These are phyloP conservation scores for Rhodotorula paludigena DNA, from an alignment of 768 basidiomycete species.

Conservation along the genomic window DNA sequence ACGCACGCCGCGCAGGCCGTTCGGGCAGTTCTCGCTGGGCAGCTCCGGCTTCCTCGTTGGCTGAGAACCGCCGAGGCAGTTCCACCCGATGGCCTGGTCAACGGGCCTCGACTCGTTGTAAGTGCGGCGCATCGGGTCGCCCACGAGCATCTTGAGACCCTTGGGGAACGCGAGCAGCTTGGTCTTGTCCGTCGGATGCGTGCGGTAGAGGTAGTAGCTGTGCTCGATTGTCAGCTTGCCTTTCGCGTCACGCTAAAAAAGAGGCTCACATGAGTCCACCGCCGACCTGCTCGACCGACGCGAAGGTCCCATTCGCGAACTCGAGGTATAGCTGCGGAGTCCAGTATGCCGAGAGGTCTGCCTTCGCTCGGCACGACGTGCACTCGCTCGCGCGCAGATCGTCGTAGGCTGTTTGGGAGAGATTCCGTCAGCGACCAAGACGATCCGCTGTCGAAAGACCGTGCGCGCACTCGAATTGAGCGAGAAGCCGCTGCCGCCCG, in stretches of 20 bases:
- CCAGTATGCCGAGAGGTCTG: conserved; percentile 45
- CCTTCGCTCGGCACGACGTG: conserved; percentile 47
- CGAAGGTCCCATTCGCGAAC: conserved; percentile 5
- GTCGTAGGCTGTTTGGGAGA: conserved; percentile 44
- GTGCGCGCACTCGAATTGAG: neutral
- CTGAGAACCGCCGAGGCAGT: neutral
- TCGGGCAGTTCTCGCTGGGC: conserved; percentile 44
- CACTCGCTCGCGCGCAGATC: conserved; percentile 43
- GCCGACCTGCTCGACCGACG: conserved; percentile 5
- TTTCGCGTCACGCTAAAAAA: no score
- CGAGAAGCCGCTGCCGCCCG: conserved; percentile 47
- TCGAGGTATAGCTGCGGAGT: conserved; percentile 19
- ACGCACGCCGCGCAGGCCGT: conserved; percentile 48
- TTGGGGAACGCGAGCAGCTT: conserved; percentile 47
- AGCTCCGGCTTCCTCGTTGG: neutral
- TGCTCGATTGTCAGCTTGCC: neutral
- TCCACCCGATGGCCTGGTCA: conserved; percentile 45
- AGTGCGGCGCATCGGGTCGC: conserved; percentile 46
- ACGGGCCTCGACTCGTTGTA: conserved; percentile 44
- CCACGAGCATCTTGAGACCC: conserved; percentile 49
- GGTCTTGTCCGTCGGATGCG: conserved; percentile 43
- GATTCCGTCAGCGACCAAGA: no score
- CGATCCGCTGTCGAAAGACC: neutral
- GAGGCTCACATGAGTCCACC: conserved; percentile 31
- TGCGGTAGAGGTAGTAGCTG: conserved; percentile 40